Percentiles rank a stretch among this genome's conserved stretches.
phyloP scores from a whole-genome alignment of 345 rosid species.

The Eucalyptus regnans region DNA sequence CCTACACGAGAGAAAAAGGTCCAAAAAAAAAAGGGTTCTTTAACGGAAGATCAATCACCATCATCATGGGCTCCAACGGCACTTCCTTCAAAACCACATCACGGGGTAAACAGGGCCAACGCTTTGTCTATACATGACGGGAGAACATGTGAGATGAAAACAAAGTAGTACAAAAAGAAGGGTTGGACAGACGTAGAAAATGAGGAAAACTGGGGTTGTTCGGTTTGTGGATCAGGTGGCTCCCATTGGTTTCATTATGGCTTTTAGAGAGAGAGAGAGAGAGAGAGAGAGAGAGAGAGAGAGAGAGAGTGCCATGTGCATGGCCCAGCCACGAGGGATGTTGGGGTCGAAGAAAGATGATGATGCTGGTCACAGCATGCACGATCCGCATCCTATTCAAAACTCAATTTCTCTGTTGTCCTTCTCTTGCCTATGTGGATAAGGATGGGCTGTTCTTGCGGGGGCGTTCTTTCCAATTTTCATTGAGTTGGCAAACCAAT shows the following conservation, averaged over 20 bases:
- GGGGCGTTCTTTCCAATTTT: not conserved
- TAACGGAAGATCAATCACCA: not conserved
- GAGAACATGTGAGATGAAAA: not conserved
- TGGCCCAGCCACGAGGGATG: not conserved
- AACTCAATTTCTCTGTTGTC: not conserved
- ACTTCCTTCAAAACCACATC: not conserved
- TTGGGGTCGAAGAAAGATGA: not conserved
- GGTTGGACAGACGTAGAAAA: not conserved
- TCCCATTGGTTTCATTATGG: not conserved
- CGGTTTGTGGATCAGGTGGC: not conserved
- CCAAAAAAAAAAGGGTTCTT: not conserved
- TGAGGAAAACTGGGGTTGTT: not conserved
- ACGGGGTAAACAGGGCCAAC: not conserved
- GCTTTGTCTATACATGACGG: not conserved
- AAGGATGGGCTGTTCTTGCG: not conserved
- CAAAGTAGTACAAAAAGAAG: not conserved
- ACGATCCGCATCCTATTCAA: not conserved
- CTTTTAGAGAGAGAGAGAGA: not conserved
- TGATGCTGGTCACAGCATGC: not conserved
- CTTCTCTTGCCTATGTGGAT: not conserved
- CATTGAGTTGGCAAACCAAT: not conserved
- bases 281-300: not conserved
- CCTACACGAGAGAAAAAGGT: not conserved
- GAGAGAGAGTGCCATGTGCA: not conserved
- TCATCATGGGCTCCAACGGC: not conserved